Evolutionary conservation across 768 basidiomycete species (phyloP), one percentile per base, ranked within the genome.

Genomic region (Rhizopogon vulgaris): DNA sequence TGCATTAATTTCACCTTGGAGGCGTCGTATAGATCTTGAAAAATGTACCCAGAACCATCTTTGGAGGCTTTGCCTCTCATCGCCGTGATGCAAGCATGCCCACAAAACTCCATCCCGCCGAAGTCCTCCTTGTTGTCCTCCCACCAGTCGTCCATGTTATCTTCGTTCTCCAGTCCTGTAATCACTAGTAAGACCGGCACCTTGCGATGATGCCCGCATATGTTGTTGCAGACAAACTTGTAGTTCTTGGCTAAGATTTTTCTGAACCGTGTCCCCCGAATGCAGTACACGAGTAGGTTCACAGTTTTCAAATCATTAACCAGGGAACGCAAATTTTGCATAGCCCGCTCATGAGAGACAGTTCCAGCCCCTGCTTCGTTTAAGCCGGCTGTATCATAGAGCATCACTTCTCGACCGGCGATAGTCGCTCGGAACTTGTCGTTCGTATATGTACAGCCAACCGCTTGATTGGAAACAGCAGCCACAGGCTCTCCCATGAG

Each of bases 131-230:
- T 38, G 45, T 69, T 71, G 9, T 50, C 48, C 17, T 14, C 18
- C 69, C 68, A 69, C 68, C 69, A 69, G 22, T 18, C 52, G 17
- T 69, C 68, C 68, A 71, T 69, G 41, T 36, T 51, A 9, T 42
- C 59, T 36, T 68, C 68, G 52, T 71, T 60, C 49, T 73, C 74
- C 22, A 75, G 66, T 27, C 74, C 72, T 1, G 72, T 75, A 14
- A 76, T 54, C 6, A 66, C 71, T 38, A 76, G 53, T 3, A 66
- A 62, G 28, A 71, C 69, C 6, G 74, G 75, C 6, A 75, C 74
- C n/a, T n/a, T n/a, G n/a, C n/a, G n/a, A n/a, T n/a, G n/a, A n/a
- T n/a, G n/a, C n/a, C n/a, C n/a, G n/a, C n/a, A n/a, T n/a, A n/a
- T n/a, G 25, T 66, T 58, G 43, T 56, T 55, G 41, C 66, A 63